A percentile compares a stretch with the other conserved stretches of the same genome.
These are phyloP conservation scores for Debaryomyces tyrocola DNA, from an alignment of 805 yeast species.

Conservation along the genomic window DNA sequence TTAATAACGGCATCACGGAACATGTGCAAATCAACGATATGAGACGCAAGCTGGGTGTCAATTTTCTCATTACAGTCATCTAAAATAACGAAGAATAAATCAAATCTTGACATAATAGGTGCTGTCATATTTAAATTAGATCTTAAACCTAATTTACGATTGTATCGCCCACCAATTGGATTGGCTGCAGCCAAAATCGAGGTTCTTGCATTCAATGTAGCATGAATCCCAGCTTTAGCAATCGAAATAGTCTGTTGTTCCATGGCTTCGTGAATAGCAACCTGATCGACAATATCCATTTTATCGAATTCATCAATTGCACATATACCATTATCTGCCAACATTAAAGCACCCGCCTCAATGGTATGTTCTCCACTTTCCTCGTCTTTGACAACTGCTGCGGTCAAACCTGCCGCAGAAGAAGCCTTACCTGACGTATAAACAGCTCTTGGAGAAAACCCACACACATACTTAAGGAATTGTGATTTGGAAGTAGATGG, in stretches of 20 bases:
- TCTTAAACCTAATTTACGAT: constrained; percentile 78
- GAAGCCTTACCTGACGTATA: constrained; percentile 98
- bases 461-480: constrained; percentile 87
- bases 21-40: constrained; percentile 92
- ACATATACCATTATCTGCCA: constrained; percentile 98
- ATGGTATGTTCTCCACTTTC: constrained; percentile 96
- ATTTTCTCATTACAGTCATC: constrained; percentile 92
- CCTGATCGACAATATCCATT: constrained; percentile 95
- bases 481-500: constrained; percentile 98
- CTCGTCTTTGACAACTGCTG: constrained; percentile 96
- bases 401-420: constrained; percentile 97
- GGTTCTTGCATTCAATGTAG: constrained; percentile 94
- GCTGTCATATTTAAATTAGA: constrained; percentile 94
- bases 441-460: constrained; percentile 90
- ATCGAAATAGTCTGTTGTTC: constrained; percentile 98
- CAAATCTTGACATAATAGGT: constrained; percentile 98
- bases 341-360: constrained; percentile 98
- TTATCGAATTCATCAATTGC: constrained; percentile 98
- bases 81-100: constrained; percentile 87
- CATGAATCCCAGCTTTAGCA: constrained; percentile 98
- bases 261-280: constrained; percentile 99
- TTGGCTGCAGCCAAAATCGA: constrained; percentile 98
- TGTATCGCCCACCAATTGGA: constrained; percentile 96
- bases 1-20: constrained; percentile 83
- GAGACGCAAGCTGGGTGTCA: constrained; percentile 87